These are phyloP conservation scores for Debaryomyces psychrophilus DNA, from an alignment of 1,139 yeast genomes.

Conservation along the genomic window DNA sequence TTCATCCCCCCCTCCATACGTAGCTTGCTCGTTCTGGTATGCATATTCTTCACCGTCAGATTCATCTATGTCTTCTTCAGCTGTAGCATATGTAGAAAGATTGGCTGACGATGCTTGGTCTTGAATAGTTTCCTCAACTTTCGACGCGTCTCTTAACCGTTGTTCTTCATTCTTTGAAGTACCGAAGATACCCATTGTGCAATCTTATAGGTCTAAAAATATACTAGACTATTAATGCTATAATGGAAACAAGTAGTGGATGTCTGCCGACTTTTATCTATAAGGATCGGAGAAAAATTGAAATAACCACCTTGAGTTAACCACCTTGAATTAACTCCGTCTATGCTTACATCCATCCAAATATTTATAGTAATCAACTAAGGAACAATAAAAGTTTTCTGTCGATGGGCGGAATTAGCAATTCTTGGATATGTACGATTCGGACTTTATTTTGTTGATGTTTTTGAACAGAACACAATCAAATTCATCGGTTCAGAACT, in stretches of 20 bases:
- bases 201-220: too few relatives aligned
- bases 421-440: neutral
- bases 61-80: constrained; percentile 28
- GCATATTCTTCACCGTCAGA: constrained; percentile 9
- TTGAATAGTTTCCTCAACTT: constrained; percentile 10
- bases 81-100: constrained; percentile 40
- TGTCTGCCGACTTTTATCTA: too few relatives aligned
- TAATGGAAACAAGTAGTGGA: too few relatives aligned
- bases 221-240: too few relatives aligned
- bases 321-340: too few relatives aligned
- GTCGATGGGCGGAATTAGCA: neutral
- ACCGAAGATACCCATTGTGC: constrained; percentile 36
- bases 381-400: too few relatives aligned
- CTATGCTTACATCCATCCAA: too few relatives aligned
- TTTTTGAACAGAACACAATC: neutral
- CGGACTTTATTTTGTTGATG: neutral
- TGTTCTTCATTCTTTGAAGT: constrained; percentile 42
- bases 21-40: neutral
- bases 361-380: too few relatives aligned
- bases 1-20: neutral
- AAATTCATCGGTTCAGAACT: neutral
- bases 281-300: too few relatives aligned
- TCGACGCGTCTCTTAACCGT: constrained; percentile 39
- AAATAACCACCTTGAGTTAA: too few relatives aligned
- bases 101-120: constrained; percentile 21